phyloP scores from a whole-genome alignment of 1,139 yeast species.

The Suhomyces bokatorum region DNA sequence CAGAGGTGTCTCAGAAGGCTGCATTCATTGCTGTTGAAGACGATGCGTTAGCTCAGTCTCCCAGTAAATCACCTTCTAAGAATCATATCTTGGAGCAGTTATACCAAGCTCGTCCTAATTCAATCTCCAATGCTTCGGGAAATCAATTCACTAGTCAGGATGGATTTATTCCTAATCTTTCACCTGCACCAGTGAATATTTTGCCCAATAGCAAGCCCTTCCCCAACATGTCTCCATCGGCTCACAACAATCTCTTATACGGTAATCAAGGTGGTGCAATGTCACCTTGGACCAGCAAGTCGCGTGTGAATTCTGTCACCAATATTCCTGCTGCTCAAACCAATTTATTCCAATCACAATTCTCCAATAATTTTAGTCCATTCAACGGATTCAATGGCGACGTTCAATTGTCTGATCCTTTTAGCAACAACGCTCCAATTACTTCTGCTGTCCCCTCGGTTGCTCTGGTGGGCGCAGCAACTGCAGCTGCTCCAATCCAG shows the following conservation, averaged over 20 bases:
- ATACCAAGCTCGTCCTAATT: slow-evolving; percentile 35
- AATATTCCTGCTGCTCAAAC: slow-evolving; percentile 5
- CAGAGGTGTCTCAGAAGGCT: slow-evolving; percentile 11
- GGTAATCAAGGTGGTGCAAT: slow-evolving; percentile 7
- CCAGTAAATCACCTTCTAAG: slow-evolving; percentile 19
- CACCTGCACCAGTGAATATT: slow-evolving; percentile 4
- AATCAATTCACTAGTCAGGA: slow-evolving; percentile 15
- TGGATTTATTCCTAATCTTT: slow-evolving; percentile 5
- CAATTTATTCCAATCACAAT: slow-evolving; percentile 11
- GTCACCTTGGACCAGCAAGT: slow-evolving; percentile 21
- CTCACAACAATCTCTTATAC: slow-evolving; percentile 12
- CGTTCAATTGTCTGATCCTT: slow-evolving; percentile 5
- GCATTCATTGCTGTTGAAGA: slow-evolving; percentile 6
- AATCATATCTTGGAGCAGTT: slow-evolving; percentile 38
- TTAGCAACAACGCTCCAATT: slow-evolving; percentile 5
- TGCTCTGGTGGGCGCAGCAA: too few relatives aligned
- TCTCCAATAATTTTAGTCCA: slow-evolving; percentile 16
- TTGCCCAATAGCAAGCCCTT: slow-evolving; percentile 9
- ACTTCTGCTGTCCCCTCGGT: not conserved
- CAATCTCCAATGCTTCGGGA: slow-evolving; percentile 24
- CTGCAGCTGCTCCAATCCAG: too few relatives aligned
- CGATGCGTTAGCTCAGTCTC: not conserved
- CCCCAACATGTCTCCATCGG: slow-evolving; percentile 12
- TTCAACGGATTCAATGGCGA: slow-evolving; percentile 13
- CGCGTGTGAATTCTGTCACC: slow-evolving; percentile 15